Evolutionary conservation across 208 protist genomes (phyloP), one percentile per base, ranked within the genome.

Genomic region (Herpetomonas samuelpessoai): DNA sequence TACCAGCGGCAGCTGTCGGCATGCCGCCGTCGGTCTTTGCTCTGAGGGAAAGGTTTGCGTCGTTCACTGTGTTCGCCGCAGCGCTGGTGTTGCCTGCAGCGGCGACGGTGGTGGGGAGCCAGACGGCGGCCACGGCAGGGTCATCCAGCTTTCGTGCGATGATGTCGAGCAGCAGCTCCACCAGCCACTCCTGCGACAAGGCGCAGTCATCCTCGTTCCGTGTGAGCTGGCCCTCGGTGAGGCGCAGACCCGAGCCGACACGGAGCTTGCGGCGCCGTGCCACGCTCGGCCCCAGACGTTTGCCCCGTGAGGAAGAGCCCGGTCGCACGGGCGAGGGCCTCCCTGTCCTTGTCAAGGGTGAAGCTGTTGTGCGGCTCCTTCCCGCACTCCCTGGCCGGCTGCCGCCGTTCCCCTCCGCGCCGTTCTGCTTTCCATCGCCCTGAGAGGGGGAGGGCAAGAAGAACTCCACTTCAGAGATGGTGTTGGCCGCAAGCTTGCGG

Each of bases 101-200:
- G 47, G 27, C 24, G 47, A 6, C 3, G 12, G n/a, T 16, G 31
- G 27, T 21, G 47, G 29, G 18, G 7, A 24, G 41, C n/a, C 47
- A 45, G 27, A 19, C 59, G 12, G 28, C 22, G 3, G 65, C 59
- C 3, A 29, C 27, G 26, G 25, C 22, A 14, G 46, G 6, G 26
- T 24, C n/a, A 29, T 65, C 70, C 44, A 55, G 16, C 30, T 63
- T 56, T 0, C 52, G 49, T 22, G 68, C 64, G 24, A 84, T 58
- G 50, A 84, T 69, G 35, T 69, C 59, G 49, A 84, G 69, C 22
- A 84, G 51, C 22, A 70, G 60, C 47, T 84, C 59, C 19, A 80
- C 79, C 16, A 91, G 48, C 87, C 87, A 94, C 45, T 86, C 83
- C 27, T 51, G 69, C 12, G 74, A 81, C 9, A 94, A 18, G 6